These are phyloP conservation scores for Daldinia sp. DNA, from an alignment of 2,329 filamentous ascomycete genomes.

Conservation along the genomic window DNA sequence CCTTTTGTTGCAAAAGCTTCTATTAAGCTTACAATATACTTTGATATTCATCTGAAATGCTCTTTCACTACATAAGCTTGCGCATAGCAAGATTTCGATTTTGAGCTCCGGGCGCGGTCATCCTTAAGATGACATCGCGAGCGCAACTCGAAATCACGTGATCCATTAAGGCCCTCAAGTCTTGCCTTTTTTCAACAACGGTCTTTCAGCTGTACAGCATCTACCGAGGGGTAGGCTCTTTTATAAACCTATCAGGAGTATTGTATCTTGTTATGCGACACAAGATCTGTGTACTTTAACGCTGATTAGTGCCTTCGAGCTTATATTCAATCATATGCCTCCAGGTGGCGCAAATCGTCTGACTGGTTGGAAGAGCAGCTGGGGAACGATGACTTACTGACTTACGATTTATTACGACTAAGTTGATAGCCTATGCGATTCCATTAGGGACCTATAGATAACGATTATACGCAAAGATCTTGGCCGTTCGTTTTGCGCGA, in stretches of 20 bases:
- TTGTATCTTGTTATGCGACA: slow-evolving; percentile 37
- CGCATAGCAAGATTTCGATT: slow-evolving; percentile 15
- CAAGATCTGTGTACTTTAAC: slow-evolving; percentile 2
- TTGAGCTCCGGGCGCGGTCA: slow-evolving; percentile 34
- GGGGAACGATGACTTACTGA: slow-evolving; percentile 7
- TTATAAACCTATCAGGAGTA: slow-evolving; percentile 12
- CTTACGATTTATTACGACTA: slow-evolving; percentile 17
- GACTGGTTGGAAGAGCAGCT: slow-evolving; percentile 11
- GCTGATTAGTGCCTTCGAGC: slow-evolving; percentile 11
- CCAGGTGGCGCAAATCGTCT: slow-evolving; percentile 35
- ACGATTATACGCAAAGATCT: slow-evolving; percentile 18
- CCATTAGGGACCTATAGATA: slow-evolving; percentile 19
- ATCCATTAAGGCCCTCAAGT: slow-evolving; percentile 20
- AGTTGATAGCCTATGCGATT: slow-evolving; percentile 18
- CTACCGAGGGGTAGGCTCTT: neutral
- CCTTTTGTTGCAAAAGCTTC: neutral
- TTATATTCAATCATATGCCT: slow-evolving; percentile 27
- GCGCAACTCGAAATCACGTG: slow-evolving; percentile 48
- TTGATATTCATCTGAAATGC: neutral
- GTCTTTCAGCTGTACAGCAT: slow-evolving; percentile 17
- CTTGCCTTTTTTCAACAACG: slow-evolving; percentile 15
- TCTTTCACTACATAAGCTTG: neutral
- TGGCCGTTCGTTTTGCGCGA: slow-evolving; percentile 18
- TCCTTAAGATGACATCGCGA: slow-evolving; percentile 41
- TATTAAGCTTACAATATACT: neutral